Conservation (phyloP, 768 basidiomycete species). For the Russula brevipes region DNA sequence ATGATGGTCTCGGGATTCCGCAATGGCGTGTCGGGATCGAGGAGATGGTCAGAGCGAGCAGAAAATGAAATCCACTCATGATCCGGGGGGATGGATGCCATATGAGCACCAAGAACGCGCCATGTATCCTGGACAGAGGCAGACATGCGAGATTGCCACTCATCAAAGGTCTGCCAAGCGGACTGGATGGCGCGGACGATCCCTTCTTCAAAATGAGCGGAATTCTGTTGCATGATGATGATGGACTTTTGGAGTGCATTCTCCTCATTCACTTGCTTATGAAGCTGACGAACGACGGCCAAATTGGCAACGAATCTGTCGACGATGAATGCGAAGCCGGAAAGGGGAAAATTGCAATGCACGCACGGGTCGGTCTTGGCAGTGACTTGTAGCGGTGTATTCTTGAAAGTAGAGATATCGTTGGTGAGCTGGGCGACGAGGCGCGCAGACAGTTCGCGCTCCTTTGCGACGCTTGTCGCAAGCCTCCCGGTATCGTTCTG, state of each 20-base stretch:
- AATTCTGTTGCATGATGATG: conserved; percentile 97
- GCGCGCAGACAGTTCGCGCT: conserved; percentile 82
- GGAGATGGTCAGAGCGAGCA: conserved; percentile 86
- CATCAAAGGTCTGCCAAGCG: conserved; percentile 95
- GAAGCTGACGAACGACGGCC: conserved; percentile 71
- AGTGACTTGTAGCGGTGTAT: conserved; percentile 83
- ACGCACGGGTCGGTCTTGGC: conserved; percentile 80
- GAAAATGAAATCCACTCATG: conserved; percentile 96
- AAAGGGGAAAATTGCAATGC: conserved; percentile 29
- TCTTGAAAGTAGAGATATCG: conserved; percentile 87
- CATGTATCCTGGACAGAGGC: conserved; percentile 69
- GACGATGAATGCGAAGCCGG: not conserved
- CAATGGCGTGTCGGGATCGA: conserved; percentile 95
- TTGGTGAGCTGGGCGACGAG: conserved; percentile 84
- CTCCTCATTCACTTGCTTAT: conserved; percentile 93
- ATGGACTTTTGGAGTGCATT: conserved; percentile 97
- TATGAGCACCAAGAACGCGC: conserved; percentile 60
- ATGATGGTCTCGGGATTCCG: conserved; percentile 68
- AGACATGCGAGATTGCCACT: conserved; percentile 84
- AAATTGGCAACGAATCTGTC: conserved; percentile 61
- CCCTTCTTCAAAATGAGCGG: conserved; percentile 94
- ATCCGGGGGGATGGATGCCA: conserved; percentile 78
- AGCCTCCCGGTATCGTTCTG: conserved; percentile 95
- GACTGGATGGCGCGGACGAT: conserved; percentile 94
- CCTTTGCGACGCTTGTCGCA: conserved; percentile 85